Conservation (phyloP, 1,139 yeast genomes). For the Debaryomyces sp. region DNA sequence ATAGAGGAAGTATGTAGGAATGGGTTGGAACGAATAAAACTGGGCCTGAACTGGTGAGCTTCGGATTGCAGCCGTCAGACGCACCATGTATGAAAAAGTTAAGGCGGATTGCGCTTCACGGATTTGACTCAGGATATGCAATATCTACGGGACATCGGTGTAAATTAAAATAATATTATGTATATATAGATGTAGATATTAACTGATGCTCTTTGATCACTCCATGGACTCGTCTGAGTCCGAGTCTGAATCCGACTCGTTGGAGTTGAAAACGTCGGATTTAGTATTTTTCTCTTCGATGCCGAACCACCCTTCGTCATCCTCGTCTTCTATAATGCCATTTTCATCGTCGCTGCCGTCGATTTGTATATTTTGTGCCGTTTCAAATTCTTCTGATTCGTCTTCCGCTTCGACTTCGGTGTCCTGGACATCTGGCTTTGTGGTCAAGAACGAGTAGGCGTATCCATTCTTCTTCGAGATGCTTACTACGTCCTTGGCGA, state of each 20-base stretch:
- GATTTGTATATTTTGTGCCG: slow-evolving; percentile 18
- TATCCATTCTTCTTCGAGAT: slow-evolving; percentile 59
- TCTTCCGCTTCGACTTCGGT: not conserved
- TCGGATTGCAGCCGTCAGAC: not conserved
- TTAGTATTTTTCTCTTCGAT: slow-evolving; percentile 13
- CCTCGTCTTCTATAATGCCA: slow-evolving; percentile 11
- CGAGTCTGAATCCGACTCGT: slow-evolving; percentile 10
- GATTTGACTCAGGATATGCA: not conserved
- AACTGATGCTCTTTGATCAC: not conserved
- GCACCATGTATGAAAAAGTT: too few relatives aligned
- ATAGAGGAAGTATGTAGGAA: not conserved
- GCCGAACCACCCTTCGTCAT: slow-evolving; percentile 17
- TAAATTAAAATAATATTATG: not conserved
- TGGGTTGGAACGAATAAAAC: not conserved
- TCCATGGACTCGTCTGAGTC: slow-evolving; percentile 15
- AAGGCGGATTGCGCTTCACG: not conserved
- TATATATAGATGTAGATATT: not conserved
- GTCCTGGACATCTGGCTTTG: slow-evolving; percentile 23
- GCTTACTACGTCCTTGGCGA: slow-evolving; percentile 71
- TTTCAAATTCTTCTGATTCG: slow-evolving; percentile 11
- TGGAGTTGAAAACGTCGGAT: slow-evolving; percentile 16
- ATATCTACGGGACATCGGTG: not conserved
- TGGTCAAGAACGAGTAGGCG: slow-evolving; percentile 45
- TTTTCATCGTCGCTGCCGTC: slow-evolving; percentile 15
- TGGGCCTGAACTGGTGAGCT: not conserved